phyloP scores from a whole-genome alignment of 2,329 filamentous ascomycete genomes.

The Pseudonectria buxi region DNA sequence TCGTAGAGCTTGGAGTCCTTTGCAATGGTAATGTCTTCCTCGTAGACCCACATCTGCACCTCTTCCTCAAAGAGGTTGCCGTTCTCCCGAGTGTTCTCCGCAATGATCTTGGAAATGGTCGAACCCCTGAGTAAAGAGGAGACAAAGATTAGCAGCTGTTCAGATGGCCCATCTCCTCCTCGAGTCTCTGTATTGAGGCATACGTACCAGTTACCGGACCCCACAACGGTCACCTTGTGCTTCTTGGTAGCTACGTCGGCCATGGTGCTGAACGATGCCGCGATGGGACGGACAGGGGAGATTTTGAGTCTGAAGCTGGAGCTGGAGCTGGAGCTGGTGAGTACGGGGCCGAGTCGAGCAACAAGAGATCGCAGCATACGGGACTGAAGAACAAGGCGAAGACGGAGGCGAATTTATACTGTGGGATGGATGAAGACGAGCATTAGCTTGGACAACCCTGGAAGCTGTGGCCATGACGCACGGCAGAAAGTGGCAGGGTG shows the following conservation, averaged over 20 bases:
- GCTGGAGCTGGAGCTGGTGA: too few relatives aligned
- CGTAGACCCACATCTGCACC: conserved; percentile 98
- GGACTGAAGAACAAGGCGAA: conserved; percentile 1
- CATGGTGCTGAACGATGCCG: conserved; percentile 25
- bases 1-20: conserved; percentile 69
- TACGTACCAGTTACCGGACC: conserved; percentile 86
- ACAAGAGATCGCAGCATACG: conserved; percentile 20
- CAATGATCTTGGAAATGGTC: conserved; percentile 93
- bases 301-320: conserved; percentile 7
- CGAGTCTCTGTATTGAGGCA: too few relatives aligned
- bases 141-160: background rate
- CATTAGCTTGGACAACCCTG: conserved; percentile 15
- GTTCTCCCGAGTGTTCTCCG: conserved; percentile 79
- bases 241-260: conserved; percentile 45
- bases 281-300: conserved; percentile 12
- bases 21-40: conserved; percentile 76
- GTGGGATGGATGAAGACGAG: conserved; percentile 17
- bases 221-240: conserved; percentile 90
- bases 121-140: conserved; percentile 63
- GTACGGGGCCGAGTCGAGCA: conserved; percentile 9
- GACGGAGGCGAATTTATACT: conserved; percentile 2
- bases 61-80: conserved; percentile 76
- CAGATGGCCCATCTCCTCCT: too few relatives aligned
- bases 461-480: conserved; percentile 24
- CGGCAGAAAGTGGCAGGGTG: conserved; percentile 15